Evolutionary conservation across 164 flowering plant species (phyloP).

Genomic region (Euptelea pleiosperma): DNA sequence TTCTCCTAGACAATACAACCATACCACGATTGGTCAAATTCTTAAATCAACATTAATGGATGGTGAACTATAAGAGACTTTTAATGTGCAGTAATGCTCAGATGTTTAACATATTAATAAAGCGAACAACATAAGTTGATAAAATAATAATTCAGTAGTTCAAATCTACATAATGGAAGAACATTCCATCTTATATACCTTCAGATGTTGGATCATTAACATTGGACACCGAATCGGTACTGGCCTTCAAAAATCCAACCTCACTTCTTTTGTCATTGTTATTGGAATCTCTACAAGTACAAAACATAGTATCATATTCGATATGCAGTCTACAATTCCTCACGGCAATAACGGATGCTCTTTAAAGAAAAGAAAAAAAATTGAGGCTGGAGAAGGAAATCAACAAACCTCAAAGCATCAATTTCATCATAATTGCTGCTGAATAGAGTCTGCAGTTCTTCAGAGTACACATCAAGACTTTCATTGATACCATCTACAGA

Average conservation of each 20-base stretch:
- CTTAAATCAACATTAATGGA: slow-evolving; percentile 1
- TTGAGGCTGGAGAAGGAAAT: slow-evolving; percentile 7
- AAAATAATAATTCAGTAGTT: background rate
- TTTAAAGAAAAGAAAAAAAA: background rate
- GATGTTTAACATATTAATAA: background rate
- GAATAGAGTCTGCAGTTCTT: slow-evolving; percentile 21
- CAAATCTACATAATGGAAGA: background rate
- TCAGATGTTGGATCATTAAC: slow-evolving; percentile 24
- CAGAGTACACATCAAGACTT: slow-evolving; percentile 23
- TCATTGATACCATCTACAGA: slow-evolving; percentile 21
- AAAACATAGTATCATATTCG: slow-evolving; percentile 3
- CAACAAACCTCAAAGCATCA: slow-evolving; percentile 33
- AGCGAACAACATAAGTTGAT: background rate
- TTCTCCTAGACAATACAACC: slow-evolving; percentile 30
- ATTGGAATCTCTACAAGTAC: slow-evolving; percentile 14
- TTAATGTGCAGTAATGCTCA: background rate
- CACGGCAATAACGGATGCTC: slow-evolving; percentile 4
- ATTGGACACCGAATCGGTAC: slow-evolving; percentile 12
- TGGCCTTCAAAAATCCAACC: slow-evolving; percentile 18
- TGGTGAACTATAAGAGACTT: slow-evolving; percentile 5
- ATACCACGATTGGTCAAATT: slow-evolving; percentile 1
- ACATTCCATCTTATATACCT: slow-evolving; percentile 31
- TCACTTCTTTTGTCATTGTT: slow-evolving; percentile 19
- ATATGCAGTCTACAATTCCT: background rate
- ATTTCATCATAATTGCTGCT: slow-evolving; percentile 23